Evolutionary conservation across 148 eudicot genomes (phyloP).

Genomic region (Chenopodium quinoa): DNA sequence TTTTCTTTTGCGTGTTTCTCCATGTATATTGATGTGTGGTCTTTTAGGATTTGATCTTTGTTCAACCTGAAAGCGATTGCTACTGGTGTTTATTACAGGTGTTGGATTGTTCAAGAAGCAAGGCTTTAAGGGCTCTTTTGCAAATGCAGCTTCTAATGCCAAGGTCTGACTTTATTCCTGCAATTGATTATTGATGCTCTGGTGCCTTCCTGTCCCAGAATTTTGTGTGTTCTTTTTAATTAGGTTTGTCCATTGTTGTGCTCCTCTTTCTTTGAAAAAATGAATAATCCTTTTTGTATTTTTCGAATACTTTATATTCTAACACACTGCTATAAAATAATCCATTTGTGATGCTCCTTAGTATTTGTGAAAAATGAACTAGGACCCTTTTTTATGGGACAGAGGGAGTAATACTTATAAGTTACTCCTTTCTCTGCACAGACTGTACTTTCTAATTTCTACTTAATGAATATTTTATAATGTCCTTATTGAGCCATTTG

Average conservation of each 20-base stretch:
- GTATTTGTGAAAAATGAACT: neutral
- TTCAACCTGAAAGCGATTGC: neutral
- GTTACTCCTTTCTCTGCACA: neutral
- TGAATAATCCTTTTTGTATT: neutral
- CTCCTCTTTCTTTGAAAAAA: neutral
- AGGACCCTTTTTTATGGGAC: neutral
- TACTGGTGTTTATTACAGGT: conserved; percentile 40
- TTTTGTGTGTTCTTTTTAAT: too few species aligned
- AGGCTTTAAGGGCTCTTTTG: conserved; percentile 85
- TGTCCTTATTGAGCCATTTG: neutral
- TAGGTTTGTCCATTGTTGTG: neutral
- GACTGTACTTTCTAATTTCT: neutral
- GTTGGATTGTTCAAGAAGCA: conserved; percentile 74
- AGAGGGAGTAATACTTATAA: neutral
- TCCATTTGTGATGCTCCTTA: neutral
- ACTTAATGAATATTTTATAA: neutral
- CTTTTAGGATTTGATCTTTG: neutral
- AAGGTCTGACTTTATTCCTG: conserved; percentile 44
- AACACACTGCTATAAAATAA: neutral
- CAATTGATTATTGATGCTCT: neutral
- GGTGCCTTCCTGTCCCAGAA: neutral
- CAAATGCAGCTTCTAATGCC: conserved; percentile 78
- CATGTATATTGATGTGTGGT: neutral
- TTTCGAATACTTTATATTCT: neutral
- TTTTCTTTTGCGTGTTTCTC: neutral